These are phyloP conservation scores for Annulohypoxylon nitens DNA, from an alignment of 495 filamentous ascomycete genomes.

Conservation along the genomic window DNA sequence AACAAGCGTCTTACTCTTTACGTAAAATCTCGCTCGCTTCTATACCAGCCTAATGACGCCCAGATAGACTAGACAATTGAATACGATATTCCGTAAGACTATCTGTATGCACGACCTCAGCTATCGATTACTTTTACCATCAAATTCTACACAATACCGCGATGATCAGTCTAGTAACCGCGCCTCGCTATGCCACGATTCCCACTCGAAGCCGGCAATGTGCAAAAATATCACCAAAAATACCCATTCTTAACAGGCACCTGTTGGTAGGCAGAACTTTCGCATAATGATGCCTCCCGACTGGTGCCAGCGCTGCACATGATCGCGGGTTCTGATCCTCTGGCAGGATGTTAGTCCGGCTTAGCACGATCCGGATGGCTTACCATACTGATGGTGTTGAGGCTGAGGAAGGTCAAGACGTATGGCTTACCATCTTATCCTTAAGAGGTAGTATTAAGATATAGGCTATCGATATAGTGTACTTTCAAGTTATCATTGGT, in stretches of 20 bases:
- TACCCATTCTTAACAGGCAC: neutral
- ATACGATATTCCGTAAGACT: neutral
- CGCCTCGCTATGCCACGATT: neutral
- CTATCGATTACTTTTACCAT: neutral
- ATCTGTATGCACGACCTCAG: neutral
- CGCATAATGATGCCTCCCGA: slow-evolving; percentile 9
- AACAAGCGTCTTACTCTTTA: slow-evolving; percentile 5
- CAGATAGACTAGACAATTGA: neutral
- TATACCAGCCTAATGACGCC: neutral
- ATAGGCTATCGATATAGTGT: slow-evolving; percentile 10
- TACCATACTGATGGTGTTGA: slow-evolving; percentile 17
- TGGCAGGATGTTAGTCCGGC: neutral
- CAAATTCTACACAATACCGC: neutral
- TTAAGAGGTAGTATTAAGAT: slow-evolving; percentile 25
- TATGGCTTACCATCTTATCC: slow-evolving; percentile 8
- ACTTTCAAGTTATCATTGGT: neutral
- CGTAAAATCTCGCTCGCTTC: neutral
- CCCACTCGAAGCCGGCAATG: neutral
- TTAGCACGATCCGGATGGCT: slow-evolving; percentile 24
- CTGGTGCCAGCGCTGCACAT: slow-evolving; percentile 22
- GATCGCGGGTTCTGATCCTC: slow-evolving; percentile 12
- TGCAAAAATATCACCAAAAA: slow-evolving; percentile 1
- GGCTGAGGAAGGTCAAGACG: slow-evolving; percentile 18
- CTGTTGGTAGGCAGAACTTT: neutral
- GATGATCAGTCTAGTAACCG: neutral